Base-by-base conservation (phyloP, 805 yeast genomes). In the Spathaspora hagerdaliae region DNA sequence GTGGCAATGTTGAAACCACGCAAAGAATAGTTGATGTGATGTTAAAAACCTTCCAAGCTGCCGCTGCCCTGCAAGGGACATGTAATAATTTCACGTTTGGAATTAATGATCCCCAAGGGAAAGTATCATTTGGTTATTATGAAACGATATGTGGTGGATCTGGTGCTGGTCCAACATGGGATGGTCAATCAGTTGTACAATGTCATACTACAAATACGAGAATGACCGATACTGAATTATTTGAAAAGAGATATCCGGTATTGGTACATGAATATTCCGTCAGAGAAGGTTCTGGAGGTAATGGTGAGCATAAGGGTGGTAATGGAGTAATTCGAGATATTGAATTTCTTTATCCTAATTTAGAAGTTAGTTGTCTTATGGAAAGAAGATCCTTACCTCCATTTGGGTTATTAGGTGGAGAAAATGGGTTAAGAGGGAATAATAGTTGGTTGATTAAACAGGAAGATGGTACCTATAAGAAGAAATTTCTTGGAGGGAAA, bases 111-210 rank as follows among this genome's bases (percentile, higher is more conserved):
- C 52, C 54, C 10, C 51, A 51, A 9, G 76, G 77, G 47, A 62
- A 67, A 7, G 73, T 77, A 46, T 89, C 91, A 0, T 89, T 88
- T 63, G 96, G 97, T 0, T 90, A 90, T 62, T 90, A 90, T 61
- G 97, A 90, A 61, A 91, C 97, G 0, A 89, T 91, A 49, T 94
- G 96, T 47, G 97, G 97, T 48, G 97, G 97, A 0, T 86, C 90
- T 38, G 97, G 97, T 41, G 97, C 97, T 2, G 90, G 92, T 1
- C 78, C 85, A 1, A 81, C 82, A 2, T 89, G 95, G 91, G 67
- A 85, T 54, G 97, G 97, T 38, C 85, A 83, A 42, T 77, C 84
- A 48, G 96, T 88, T n/a, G 95, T 90, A 2, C 97, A 90, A 57
- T 87, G 95, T 6, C 94, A 90, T 62, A 90, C 92, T 83, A 91